These are phyloP conservation scores for Trichophyton equinum DNA, from an alignment of 2,329 filamentous ascomycete genomes.

Conservation along the genomic window DNA sequence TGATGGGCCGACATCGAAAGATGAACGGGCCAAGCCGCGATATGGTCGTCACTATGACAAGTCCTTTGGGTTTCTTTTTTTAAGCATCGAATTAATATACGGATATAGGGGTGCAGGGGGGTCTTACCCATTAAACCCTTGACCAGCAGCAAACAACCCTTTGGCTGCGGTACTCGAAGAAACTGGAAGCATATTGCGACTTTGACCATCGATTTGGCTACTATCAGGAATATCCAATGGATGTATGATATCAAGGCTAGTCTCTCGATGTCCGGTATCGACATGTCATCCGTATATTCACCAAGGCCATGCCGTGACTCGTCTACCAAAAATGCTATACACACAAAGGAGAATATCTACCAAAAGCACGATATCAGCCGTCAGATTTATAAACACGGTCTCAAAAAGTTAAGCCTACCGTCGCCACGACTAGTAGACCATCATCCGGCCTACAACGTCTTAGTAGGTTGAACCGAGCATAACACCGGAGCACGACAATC, in stretches of 20 bases:
- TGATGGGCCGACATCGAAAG: conserved; percentile 37
- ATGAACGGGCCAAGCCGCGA: conserved; percentile 36
- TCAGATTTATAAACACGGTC: background rate
- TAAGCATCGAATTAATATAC: background rate
- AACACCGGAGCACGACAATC: conserved; percentile 11
- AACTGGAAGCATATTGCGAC: conserved; percentile 38
- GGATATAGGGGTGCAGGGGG: background rate
- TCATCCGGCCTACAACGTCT: conserved; percentile 11
- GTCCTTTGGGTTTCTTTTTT: background rate
- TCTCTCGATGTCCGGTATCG: conserved; percentile 20
- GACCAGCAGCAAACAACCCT: conserved; percentile 31
- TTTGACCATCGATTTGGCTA: conserved; percentile 36
- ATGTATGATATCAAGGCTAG: conserved; percentile 35
- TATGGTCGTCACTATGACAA: background rate
- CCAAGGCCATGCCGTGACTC: conserved; percentile 38
- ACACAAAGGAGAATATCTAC: conserved; percentile 18
- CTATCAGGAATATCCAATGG: conserved; percentile 37
- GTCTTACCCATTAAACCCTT: conserved; percentile 31
- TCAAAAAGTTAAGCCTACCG: conserved; percentile 5
- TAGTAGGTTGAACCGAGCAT: conserved; percentile 8
- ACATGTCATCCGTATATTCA: conserved; percentile 31
- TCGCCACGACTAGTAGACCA: conserved; percentile 10
- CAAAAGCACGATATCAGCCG: background rate
- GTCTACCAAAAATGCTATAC: conserved; percentile 33
- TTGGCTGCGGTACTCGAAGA: conserved; percentile 31